phyloP scores from a whole-genome alignment of 495 filamentous ascomycete genomes.

The Alectoria sarmentosa region DNA sequence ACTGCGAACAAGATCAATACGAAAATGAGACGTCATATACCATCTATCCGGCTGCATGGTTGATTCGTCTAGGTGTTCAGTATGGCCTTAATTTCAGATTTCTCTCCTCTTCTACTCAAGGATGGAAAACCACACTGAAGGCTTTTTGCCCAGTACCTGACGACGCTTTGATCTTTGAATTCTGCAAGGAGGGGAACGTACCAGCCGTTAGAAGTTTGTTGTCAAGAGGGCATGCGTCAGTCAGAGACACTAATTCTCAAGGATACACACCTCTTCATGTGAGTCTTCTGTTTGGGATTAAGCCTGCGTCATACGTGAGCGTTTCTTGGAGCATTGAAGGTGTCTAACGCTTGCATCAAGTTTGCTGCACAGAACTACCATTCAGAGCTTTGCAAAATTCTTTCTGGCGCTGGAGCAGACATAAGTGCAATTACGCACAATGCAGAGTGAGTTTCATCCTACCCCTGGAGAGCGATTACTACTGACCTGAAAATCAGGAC shows the following conservation, averaged over 20 bases:
- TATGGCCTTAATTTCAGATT: constrained; percentile 9
- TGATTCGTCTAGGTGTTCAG: constrained; percentile 1
- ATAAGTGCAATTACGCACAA: not conserved
- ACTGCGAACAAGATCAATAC: not conserved
- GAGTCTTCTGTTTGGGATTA: not conserved
- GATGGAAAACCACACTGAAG: constrained; percentile 17
- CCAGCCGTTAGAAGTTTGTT: not conserved
- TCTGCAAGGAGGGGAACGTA: constrained; percentile 19
- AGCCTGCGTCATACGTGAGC: too few species aligned
- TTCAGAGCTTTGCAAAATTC: constrained; percentile 3
- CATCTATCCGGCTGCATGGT: constrained; percentile 9
- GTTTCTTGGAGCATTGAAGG: not conserved
- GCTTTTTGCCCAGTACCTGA: constrained; percentile 14
- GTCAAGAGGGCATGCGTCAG: not conserved
- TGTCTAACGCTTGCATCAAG: not conserved
- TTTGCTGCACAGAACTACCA: constrained; percentile 1
- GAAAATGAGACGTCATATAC: constrained; percentile 2
- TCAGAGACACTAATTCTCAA: not conserved
- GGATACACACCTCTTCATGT: constrained; percentile 8
- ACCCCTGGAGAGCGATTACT: too few species aligned
- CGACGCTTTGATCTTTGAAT: constrained; percentile 19
- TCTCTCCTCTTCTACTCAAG: constrained; percentile 9
- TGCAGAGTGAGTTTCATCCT: not conserved
- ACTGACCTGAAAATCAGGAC: constrained; percentile 3
- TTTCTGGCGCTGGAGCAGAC: constrained; percentile 2